Base-by-base conservation (phyloP, 208 protist genomes). In the Herpetomonas samuelpessoai region DNA sequence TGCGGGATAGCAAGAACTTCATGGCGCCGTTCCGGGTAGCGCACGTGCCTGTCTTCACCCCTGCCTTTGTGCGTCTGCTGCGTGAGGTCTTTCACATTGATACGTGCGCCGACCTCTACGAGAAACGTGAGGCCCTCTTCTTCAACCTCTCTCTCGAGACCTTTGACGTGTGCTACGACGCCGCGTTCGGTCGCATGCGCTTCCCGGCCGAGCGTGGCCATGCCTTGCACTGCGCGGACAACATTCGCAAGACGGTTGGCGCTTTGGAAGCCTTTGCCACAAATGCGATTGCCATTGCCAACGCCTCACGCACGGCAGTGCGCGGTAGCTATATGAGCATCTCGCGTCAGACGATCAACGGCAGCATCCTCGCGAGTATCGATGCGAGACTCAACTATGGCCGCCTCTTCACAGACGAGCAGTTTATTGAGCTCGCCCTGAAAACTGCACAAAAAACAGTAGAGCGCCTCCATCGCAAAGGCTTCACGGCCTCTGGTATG, bases 51-150 rank as follows among this genome's bases (percentile, higher is more conserved):
- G 51, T 68, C 22, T 45, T 95, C 18, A 77, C 70, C 2, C 61
- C 74, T 7, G 67, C 85, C 4, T 86, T 92, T 53, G 75, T 63
- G 16, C 12, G 66, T 19, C 49, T 93, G 28, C 68, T 95, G 45
- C 68, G 65, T 2, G 61, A 72, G 3, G 74, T 78, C 0, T 92
- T 88, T 53, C 74, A 66, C 35, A 78, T 95, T 12, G 71, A 61
- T 9, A 87, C 67, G 12, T 89, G 81, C 35, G 59, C 55, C 0
- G 69, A 91, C 12, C 67, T 91, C 35, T 60, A 65, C 26, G 38
- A 66, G 9, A 51, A 80, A 28, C 59, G 69, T 14, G 35, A 76
- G 18, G 39, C 64, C 12, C 57, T 95, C 3, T 71, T 62, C 48
- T 89, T 84, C 57, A 81, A 64, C 41, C 60, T 95, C 2, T 79